These are phyloP conservation scores for Hypericum androsaemum DNA, from an alignment of 345 rosid species.

Conservation along the genomic window DNA sequence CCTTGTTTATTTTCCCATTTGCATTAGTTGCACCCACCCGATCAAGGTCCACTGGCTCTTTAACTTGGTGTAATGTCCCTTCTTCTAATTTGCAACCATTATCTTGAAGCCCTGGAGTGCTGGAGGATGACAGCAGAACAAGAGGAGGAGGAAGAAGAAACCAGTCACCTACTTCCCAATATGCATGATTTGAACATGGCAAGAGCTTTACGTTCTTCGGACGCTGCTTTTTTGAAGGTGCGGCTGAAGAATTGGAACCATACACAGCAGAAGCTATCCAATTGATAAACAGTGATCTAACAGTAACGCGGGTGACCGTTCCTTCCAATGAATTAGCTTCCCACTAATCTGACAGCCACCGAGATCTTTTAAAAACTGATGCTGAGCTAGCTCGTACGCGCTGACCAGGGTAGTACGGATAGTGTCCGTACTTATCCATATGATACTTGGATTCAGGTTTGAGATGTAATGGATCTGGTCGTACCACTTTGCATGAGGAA, in stretches of 20 bases:
- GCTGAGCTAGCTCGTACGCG: conserved; percentile 85
- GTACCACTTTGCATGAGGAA: conserved; percentile 74
- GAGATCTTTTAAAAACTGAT: conserved; percentile 66
- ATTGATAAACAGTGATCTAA: conserved; percentile 77
- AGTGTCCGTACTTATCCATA: conserved; percentile 74
- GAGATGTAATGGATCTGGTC: conserved; percentile 71
- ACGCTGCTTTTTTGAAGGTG: conserved; percentile 91
- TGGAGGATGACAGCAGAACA: conserved; percentile 30
- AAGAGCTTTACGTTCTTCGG: conserved; percentile 74
- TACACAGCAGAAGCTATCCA: conserved; percentile 96
- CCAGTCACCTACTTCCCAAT: conserved; percentile 96
- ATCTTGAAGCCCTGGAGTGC: conserved; percentile 31
- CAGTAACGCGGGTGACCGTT: conserved; percentile 76
- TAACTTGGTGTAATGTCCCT: conserved; percentile 38
- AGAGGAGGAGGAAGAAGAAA: conserved; percentile 57
- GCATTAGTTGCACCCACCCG: conserved; percentile 25
- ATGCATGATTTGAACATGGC: conserved; percentile 77
- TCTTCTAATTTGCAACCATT: conserved; percentile 35
- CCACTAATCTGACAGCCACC: conserved; percentile 85
- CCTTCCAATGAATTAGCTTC: conserved; percentile 83
- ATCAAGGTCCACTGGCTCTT: conserved; percentile 31
- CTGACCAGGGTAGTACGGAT: conserved; percentile 88
- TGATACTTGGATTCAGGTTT: conserved; percentile 61
- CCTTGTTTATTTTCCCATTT: conserved; percentile 60
- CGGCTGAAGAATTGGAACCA: conserved; percentile 72